Conservation (phyloP, 352 stramenopile species). For the Pythium dissimile region DNA sequence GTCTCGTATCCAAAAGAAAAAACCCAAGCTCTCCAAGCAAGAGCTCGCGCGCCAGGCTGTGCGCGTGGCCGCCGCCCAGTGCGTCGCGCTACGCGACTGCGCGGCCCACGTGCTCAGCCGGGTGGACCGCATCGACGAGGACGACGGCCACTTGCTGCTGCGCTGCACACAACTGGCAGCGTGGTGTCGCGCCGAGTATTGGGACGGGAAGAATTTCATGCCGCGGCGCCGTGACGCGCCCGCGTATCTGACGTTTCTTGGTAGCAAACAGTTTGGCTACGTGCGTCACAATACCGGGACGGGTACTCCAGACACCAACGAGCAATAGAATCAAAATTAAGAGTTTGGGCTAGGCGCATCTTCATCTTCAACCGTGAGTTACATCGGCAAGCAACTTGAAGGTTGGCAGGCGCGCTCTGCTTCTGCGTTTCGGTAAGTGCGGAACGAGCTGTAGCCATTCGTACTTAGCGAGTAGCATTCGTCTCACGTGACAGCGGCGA, state of each 20-base stretch:
- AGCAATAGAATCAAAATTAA: too few species aligned
- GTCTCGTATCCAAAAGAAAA: constrained; percentile 21
- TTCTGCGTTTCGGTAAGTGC: neutral
- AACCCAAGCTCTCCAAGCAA: constrained; percentile 63
- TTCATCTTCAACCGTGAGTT: neutral
- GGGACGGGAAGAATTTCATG: constrained; percentile 81
- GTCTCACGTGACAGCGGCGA: constrained; percentile 21
- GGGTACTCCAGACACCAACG: too few species aligned
- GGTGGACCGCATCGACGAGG: constrained; percentile 58
- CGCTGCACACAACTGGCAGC: constrained; percentile 63
- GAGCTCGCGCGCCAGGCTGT: constrained; percentile 39
- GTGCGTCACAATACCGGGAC: too few species aligned
- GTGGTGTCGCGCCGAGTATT: constrained; percentile 60
- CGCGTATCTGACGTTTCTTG: constrained; percentile 81
- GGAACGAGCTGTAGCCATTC: constrained; percentile 22
- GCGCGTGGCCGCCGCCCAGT: constrained; percentile 20
- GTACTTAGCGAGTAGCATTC: constrained; percentile 15
- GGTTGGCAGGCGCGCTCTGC: neutral
- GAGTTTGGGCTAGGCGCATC: too few species aligned
- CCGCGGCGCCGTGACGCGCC: constrained; percentile 23
- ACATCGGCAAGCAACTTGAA: constrained; percentile 2
- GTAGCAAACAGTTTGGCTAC: constrained; percentile 74
- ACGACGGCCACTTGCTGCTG: constrained; percentile 70
- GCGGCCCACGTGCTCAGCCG: constrained; percentile 63
- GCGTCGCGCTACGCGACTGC: constrained; percentile 49